phyloP scores from a whole-genome alignment of 2,329 filamentous ascomycete species.

The Hyphodiscus sp. region DNA sequence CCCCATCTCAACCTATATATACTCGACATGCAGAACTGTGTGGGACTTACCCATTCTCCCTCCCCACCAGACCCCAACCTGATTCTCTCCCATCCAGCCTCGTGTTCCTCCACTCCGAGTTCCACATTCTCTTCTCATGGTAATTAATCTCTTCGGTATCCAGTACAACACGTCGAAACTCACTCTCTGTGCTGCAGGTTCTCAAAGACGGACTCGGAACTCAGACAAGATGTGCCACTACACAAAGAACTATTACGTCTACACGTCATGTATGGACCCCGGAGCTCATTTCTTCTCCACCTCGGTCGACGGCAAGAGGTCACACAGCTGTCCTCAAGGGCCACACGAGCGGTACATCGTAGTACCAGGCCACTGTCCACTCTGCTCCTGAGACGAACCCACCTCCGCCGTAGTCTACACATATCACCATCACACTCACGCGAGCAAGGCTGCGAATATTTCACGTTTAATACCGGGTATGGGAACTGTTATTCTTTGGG shows the following conservation, averaged over 20 bases:
- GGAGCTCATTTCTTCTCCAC: slow-evolving; percentile 66
- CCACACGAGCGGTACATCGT: slow-evolving; percentile 73
- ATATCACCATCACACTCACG: not conserved
- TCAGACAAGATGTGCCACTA: slow-evolving; percentile 48
- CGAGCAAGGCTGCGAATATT: no score
- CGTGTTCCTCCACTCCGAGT: not conserved
- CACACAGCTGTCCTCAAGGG: slow-evolving; percentile 51
- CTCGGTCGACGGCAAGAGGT: slow-evolving; percentile 57
- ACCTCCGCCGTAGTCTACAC: not conserved
- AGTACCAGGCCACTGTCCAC: slow-evolving; percentile 54
- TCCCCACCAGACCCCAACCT: not conserved
- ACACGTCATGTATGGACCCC: slow-evolving; percentile 63
- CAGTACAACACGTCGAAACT: not conserved
- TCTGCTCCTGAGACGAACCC: slow-evolving; percentile 34
- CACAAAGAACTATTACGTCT: slow-evolving; percentile 73
- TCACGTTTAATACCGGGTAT: not conserved
- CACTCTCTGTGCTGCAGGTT: not conserved
- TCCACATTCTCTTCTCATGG: not conserved
- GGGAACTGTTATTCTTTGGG: not conserved
- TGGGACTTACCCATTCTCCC: not conserved
- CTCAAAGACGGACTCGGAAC: not conserved
- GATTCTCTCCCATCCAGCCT: not conserved
- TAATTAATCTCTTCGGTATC: not conserved
- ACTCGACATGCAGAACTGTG: not conserved
- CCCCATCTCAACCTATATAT: not conserved